Base-by-base conservation (phyloP, 176 grass and related monocot species). In the Echinochloa phyllopogon region DNA sequence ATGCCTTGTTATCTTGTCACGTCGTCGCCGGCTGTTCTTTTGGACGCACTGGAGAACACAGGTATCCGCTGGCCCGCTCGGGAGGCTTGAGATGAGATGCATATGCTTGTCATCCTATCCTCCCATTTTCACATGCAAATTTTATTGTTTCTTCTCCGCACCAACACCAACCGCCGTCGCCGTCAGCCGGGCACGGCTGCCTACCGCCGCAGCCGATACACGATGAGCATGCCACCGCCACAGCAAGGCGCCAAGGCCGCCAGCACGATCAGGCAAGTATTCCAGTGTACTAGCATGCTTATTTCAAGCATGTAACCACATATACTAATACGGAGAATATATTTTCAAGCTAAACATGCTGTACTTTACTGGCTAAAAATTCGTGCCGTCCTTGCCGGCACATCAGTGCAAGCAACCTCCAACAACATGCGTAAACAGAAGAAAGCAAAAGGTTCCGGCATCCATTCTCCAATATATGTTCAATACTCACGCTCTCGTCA, bases 1-100 rank as follows among this genome's bases (percentile, higher is more conserved):
- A 53, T 21, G 76, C 58, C 63, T 25, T 86, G 72, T 67, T 81
- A 81, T 48, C 73, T 21, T 82, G 85, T 87, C 85, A 68, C 24
- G 39, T 81, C 85, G 13, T 39, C 60, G 27, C 85, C 60, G 25
- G 71, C 79, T 76, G 50, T 75, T 82, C 71, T 82, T 48, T 68
- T 69, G 72, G 71, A 71, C 14, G 79, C 79, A 50, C 10, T 29
- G 27, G 78, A 18, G 18, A 59, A 29, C 24, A 59, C 49, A 68
- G 61, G 49, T 55, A 2, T 33, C 29, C 29, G 29, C 29, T 50
- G 77, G 72, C 70, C 53, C 81, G 83, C n/a, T 60, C 23, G 13
- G 56, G 10, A 86, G 56, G 57, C 4, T 56, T 82, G 72, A 33
- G 29, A 33, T 33, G 29, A 33, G 29, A 33, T 33, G 29, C 29